Percentiles rank a stretch among this genome's conserved stretches.
Conservation (phyloP, 2,329 filamentous ascomycete species). For the Aureobasidium sp. region DNA sequence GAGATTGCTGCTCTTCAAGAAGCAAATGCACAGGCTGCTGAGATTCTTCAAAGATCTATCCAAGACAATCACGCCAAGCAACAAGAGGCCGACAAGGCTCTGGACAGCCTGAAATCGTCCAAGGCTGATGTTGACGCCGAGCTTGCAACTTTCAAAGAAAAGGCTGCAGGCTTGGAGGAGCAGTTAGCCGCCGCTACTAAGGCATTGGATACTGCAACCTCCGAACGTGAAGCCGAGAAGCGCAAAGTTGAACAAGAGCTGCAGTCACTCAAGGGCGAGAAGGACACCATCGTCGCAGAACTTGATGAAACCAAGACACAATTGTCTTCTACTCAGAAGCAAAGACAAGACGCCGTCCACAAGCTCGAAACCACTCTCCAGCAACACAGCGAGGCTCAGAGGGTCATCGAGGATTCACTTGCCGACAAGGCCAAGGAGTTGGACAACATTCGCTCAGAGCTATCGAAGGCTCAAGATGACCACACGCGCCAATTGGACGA, state of each 20-base stretch:
- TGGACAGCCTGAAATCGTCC: constrained; percentile 1
- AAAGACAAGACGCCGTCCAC: constrained; percentile 3
- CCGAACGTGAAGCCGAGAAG: constrained; percentile 11
- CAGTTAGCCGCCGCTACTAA: constrained; percentile 19
- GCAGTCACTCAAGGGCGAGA: constrained; percentile 1
- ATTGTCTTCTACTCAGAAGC: constrained; percentile 13
- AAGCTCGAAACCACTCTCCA: not conserved
- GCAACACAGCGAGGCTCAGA: constrained; percentile 14
- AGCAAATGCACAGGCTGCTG: constrained; percentile 11
- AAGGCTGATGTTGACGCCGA: constrained; percentile 9
- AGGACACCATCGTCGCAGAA: constrained; percentile 4
- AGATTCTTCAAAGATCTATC: not conserved
- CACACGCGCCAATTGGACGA: constrained; percentile 9
- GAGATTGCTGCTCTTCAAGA: constrained; percentile 1
- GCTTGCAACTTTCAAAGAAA: constrained; percentile 8
- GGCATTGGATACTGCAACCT: not conserved
- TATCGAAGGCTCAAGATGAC: constrained; percentile 6
- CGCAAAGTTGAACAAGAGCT: constrained; percentile 10
- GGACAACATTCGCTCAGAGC: not conserved
- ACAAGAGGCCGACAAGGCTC: constrained; percentile 4
- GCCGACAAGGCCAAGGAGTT: constrained; percentile 9
- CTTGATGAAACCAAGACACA: constrained; percentile 15
- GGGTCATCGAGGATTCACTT: not conserved
- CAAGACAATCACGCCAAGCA: constrained; percentile 6
- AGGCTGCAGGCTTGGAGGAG: constrained; percentile 16